phyloP scores from a whole-genome alignment of 345 rosid species.

The Sisymbrium altissimum region DNA sequence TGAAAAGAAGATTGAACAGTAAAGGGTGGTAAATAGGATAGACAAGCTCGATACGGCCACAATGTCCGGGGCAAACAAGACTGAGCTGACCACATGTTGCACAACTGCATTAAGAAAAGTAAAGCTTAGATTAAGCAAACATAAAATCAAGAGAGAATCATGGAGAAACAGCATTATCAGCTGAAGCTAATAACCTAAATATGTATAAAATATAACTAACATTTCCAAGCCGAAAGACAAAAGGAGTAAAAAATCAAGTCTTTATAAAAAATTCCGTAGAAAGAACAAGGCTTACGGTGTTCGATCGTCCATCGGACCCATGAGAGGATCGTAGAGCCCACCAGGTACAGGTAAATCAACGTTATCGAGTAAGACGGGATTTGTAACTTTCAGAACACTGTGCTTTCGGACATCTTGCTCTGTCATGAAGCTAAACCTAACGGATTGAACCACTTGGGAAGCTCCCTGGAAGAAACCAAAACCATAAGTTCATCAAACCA shows the following conservation, averaged over 20 bases:
- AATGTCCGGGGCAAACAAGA: slow-evolving; percentile 80
- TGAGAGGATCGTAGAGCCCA: slow-evolving; percentile 55
- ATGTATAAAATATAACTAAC: not conserved
- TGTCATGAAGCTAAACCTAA: slow-evolving; percentile 50
- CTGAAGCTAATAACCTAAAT: not conserved
- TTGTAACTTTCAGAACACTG: slow-evolving; percentile 48
- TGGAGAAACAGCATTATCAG: not conserved
- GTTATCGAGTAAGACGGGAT: slow-evolving; percentile 38
- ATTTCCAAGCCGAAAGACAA: not conserved
- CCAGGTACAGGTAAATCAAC: slow-evolving; percentile 45
- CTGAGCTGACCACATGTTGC: slow-evolving; percentile 59
- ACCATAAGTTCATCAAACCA: too few relatives aligned
- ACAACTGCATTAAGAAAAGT: slow-evolving; percentile 61
- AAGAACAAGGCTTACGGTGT: slow-evolving; percentile 36
- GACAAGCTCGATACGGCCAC: slow-evolving; percentile 83
- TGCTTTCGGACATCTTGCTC: slow-evolving; percentile 51
- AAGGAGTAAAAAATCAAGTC: not conserved
- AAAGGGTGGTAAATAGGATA: slow-evolving; percentile 71
- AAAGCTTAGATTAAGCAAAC: not conserved
- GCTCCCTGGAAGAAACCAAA: slow-evolving; percentile 38
- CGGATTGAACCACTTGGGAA: slow-evolving; percentile 43
- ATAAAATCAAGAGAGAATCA: not conserved
- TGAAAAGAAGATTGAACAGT: slow-evolving; percentile 59
- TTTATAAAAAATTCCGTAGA: not conserved
- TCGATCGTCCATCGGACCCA: slow-evolving; percentile 48